Base-by-base conservation (phyloP, 495 filamentous ascomycete genomes). In the Penicillium paxilli region DNA sequence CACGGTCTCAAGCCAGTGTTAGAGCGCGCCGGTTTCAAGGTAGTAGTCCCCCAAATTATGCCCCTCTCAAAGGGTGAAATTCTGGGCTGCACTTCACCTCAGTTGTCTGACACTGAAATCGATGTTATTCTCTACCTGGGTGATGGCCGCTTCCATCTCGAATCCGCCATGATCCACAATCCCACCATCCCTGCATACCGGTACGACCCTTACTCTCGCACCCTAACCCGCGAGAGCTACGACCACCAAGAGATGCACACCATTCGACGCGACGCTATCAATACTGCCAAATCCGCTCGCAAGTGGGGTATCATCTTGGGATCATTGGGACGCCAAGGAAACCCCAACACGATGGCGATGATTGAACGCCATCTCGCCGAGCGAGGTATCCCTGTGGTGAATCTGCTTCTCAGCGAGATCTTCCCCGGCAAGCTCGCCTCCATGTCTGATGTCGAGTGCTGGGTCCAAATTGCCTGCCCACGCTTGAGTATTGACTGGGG, bases 111-210 rank as follows among this genome's bases (percentile, higher is more conserved):
- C 8, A 67, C 69, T 68, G 41, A 70, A 68, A 49, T 94, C 8
- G 92, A 98, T 59, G 65, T 90, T 47, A 84, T 99, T 24, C 76
- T 99, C 10, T 99, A 99, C 65, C 82, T 99, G 4, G 94, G 94
- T 24, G 94, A 99, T 63, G 94, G 94, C 17, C 83, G 93, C 45
- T 99, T 99, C 79, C 94, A 99, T 62, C 86, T 99, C 25, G 94
- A 99, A 68, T 91, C 87, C 53, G 92, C 93, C 55, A 98, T 99
- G 94, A 99, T 99, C 59, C 92, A 96, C 67, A 98, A 98, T 71
- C 94, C 94, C 0, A 64, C 72, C 6, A 83, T 96, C 12, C 88
- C 93, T 2, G 92, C 95, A 10, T 98, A 96, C 74, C 85, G 95
- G 17, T 99, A 99, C 66, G 94, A 99, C 65, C 94, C 94, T 0